Evolutionary conservation across 768 basidiomycete genomes (phyloP).

Genomic region (Phylloporus sp.): DNA sequence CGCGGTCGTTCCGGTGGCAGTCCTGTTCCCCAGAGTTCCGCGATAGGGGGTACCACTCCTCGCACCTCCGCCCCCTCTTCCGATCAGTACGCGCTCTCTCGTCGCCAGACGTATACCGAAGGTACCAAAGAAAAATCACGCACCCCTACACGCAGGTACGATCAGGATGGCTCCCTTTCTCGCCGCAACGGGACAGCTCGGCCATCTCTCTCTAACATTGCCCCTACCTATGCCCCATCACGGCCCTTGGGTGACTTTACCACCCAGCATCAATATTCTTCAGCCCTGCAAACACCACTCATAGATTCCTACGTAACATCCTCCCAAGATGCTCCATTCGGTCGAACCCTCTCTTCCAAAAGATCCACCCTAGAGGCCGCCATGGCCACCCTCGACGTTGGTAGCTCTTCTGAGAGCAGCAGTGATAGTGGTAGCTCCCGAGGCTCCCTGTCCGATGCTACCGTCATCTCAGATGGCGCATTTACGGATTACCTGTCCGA

Average conservation of each 20-base stretch:
- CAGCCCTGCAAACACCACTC: slow-evolving; percentile 17
- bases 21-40: slow-evolving; percentile 34
- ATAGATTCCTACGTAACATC: slow-evolving; percentile 20
- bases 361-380: slow-evolving; percentile 36
- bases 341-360: slow-evolving; percentile 33
- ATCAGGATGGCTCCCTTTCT: slow-evolving; percentile 47
- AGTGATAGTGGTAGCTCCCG: slow-evolving; percentile 49
- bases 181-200: slow-evolving; percentile 47
- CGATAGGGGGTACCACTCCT: slow-evolving; percentile 27
- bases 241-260: slow-evolving; percentile 21
- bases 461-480: slow-evolving; percentile 79
- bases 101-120: slow-evolving; percentile 50
- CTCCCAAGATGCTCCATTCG: slow-evolving; percentile 30
- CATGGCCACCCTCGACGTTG: slow-evolving; percentile 37
- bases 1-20: slow-evolving; percentile 54
- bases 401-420: slow-evolving; percentile 52
- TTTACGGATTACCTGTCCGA: slow-evolving; percentile 92
- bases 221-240: slow-evolving; percentile 29
- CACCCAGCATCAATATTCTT: slow-evolving; percentile 15
- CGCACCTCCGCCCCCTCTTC: slow-evolving; percentile 33
- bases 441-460: slow-evolving; percentile 66
- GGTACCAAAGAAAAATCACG: slow-evolving; percentile 53
- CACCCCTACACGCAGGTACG: slow-evolving; percentile 58
- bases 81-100: slow-evolving; percentile 42
- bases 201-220: slow-evolving; percentile 41